Evolutionary conservation across 2,329 filamentous ascomycete species (phyloP).

Genomic region (Talaromyces verruculosus): DNA sequence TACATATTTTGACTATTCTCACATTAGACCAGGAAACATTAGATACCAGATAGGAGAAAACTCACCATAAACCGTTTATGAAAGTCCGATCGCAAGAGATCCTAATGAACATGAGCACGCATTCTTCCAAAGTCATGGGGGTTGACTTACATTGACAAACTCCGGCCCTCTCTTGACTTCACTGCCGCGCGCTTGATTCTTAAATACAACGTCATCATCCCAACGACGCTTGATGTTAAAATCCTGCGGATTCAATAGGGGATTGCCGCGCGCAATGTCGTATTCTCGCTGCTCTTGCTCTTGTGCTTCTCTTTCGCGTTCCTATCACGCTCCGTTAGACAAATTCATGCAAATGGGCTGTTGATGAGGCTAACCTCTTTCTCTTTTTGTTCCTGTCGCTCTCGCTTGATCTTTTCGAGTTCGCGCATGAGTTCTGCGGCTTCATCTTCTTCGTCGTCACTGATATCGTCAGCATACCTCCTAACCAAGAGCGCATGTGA

Average conservation of each 20-base stretch:
- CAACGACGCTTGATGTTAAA: slow-evolving; percentile 84
- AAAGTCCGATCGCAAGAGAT: slow-evolving; percentile 90
- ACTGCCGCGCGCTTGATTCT: slow-evolving; percentile 94
- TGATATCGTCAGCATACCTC: slow-evolving; percentile 35
- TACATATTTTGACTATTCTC: slow-evolving; percentile 49
- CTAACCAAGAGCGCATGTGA: slow-evolving; percentile 20
- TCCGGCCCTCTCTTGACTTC: slow-evolving; percentile 91
- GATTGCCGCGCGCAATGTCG: slow-evolving; percentile 90
- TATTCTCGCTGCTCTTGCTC: slow-evolving; percentile 82
- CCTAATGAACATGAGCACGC: slow-evolving; percentile 48
- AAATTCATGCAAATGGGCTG: no score
- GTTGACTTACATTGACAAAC: slow-evolving; percentile 80
- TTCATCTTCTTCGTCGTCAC: slow-evolving; percentile 75
- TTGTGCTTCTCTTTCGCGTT: slow-evolving; percentile 73
- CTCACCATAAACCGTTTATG: slow-evolving; percentile 91
- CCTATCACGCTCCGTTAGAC: slow-evolving; percentile 46
- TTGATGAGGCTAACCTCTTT: slow-evolving; percentile 55
- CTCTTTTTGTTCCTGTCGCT: slow-evolving; percentile 77
- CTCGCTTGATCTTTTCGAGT: slow-evolving; percentile 87
- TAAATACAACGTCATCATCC: slow-evolving; percentile 99
- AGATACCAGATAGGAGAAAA: neutral
- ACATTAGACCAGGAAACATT: neutral
- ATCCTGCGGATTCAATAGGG: slow-evolving; percentile 80
- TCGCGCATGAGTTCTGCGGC: slow-evolving; percentile 88
- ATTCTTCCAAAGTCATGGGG: slow-evolving; percentile 11